Evolutionary conservation across 192 early-diverging fungal genomes (phyloP).

Genomic region (Mortierella alpina): DNA sequence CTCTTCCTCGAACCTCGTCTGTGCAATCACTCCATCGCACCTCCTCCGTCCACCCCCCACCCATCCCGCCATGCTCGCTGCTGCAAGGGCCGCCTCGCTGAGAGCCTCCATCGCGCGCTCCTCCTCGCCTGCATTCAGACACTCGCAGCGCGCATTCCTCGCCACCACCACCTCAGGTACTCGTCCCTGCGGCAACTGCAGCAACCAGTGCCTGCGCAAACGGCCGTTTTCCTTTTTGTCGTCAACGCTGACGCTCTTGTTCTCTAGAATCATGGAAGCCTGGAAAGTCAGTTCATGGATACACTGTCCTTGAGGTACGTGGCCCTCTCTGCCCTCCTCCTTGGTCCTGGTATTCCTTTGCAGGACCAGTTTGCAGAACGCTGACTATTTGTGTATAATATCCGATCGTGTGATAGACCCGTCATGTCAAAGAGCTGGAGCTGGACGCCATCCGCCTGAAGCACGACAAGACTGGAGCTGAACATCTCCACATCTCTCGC

Average conservation of each 20-base stretch:
- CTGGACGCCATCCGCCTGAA: conserved; percentile 79
- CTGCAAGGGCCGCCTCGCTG: conserved; percentile 30
- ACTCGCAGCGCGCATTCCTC: conserved; percentile 33
- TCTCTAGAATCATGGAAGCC: conserved; percentile 42
- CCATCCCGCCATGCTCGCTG: conserved; percentile 37
- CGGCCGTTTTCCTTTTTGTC: no score
- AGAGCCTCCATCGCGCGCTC: conserved; percentile 12
- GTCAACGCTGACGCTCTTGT: neutral
- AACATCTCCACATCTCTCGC: conserved; percentile 88
- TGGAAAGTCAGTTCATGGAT: conserved; percentile 44
- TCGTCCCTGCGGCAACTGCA: no score
- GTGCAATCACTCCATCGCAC: no score
- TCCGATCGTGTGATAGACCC: conserved; percentile 50
- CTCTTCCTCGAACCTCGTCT: neutral
- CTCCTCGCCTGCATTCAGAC: conserved; percentile 15
- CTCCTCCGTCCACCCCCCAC: neutral
- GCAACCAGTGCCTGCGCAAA: no score
- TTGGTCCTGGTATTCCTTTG: no score
- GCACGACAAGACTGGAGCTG: conserved; percentile 82
- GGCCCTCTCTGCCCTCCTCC: no score
- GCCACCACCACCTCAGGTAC: conserved; percentile 17
- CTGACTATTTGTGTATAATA: no score
- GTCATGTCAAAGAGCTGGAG: conserved; percentile 79
- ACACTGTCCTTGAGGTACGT: conserved; percentile 45
- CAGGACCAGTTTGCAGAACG: no score